These are phyloP conservation scores for Herpetomonas muscarum DNA, from an alignment of 208 protist species.

Conservation along the genomic window DNA sequence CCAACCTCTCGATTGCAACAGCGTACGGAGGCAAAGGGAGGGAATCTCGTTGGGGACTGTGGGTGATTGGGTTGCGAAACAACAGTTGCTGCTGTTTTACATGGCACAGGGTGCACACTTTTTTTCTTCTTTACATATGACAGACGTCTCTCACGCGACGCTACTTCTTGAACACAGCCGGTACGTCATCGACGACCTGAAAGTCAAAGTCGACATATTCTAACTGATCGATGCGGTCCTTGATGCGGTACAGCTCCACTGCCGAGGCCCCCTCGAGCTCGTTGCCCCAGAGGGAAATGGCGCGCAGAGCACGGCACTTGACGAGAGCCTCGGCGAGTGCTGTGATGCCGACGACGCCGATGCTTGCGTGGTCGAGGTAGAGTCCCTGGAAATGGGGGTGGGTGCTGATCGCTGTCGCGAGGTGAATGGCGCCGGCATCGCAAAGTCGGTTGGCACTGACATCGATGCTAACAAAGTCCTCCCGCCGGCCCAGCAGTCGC, in stretches of 20 bases:
- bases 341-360: conserved; percentile 50
- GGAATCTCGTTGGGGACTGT: too few species aligned
- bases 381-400: conserved; percentile 44
- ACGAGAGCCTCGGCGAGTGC: conserved; percentile 29
- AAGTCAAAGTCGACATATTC: conserved; percentile 53
- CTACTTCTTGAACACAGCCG: conserved; percentile 9
- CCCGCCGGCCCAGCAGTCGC: conserved; percentile 40
- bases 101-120: not conserved
- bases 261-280: conserved; percentile 39
- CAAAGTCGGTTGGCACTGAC: conserved; percentile 59
- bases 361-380: conserved; percentile 41
- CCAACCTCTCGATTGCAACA: too few species aligned
- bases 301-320: conserved; percentile 27
- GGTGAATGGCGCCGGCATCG: conserved; percentile 39
- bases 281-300: conserved; percentile 74
- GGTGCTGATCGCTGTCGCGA: conserved; percentile 30
- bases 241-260: conserved; percentile 28
- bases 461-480: conserved; percentile 56
- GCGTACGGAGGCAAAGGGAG: too few species aligned
- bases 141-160: not conserved
- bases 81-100: not conserved
- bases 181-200: conserved; percentile 19
- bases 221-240: conserved; percentile 39
- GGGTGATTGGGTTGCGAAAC: too few species aligned
- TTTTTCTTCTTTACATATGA: not conserved